These are phyloP conservation scores for Polytrichum formosum DNA, from an alignment of 225 moss, liverwort and hornwort genomes.

Conservation along the genomic window DNA sequence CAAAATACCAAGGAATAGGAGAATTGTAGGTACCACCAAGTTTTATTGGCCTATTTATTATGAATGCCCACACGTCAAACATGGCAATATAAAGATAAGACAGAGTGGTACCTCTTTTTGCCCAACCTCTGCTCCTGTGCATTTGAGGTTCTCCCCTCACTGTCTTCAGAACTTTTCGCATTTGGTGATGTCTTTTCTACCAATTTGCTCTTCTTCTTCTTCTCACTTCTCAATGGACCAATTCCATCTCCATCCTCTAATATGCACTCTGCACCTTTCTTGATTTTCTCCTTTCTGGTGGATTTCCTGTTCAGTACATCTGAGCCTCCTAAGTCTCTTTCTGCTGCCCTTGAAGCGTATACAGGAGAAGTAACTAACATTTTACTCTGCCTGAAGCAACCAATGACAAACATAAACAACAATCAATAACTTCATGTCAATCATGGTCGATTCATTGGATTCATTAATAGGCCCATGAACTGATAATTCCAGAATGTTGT, in stretches of 20 bases:
- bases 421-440: no score
- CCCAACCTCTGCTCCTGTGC: slow-evolving; percentile 8
- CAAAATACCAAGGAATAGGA: no score
- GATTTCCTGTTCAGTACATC: slow-evolving; percentile 30
- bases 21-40: no score
- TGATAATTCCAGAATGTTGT: no score
- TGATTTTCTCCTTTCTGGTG: slow-evolving; percentile 30
- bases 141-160: slow-evolving; percentile 12
- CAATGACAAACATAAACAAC: no score
- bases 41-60: no score
- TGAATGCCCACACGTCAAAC: background rate
- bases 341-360: slow-evolving; percentile 5
- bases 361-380: background rate
- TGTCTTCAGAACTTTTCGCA: slow-evolving; percentile 13
- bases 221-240: slow-evolving; percentile 25
- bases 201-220: slow-evolving; percentile 28
- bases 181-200: slow-evolving; percentile 12
- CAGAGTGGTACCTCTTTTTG: slow-evolving; percentile 33
- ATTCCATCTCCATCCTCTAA: slow-evolving; percentile 28
- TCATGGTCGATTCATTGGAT: no score
- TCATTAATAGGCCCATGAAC: no score
- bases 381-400: background rate
- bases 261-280: slow-evolving; percentile 19
- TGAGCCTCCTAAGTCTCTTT: slow-evolving; percentile 10
- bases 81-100: background rate